These are phyloP conservation scores for Vanilla planifolia DNA, from an alignment of 106 monocot species.

Conservation along the genomic window DNA sequence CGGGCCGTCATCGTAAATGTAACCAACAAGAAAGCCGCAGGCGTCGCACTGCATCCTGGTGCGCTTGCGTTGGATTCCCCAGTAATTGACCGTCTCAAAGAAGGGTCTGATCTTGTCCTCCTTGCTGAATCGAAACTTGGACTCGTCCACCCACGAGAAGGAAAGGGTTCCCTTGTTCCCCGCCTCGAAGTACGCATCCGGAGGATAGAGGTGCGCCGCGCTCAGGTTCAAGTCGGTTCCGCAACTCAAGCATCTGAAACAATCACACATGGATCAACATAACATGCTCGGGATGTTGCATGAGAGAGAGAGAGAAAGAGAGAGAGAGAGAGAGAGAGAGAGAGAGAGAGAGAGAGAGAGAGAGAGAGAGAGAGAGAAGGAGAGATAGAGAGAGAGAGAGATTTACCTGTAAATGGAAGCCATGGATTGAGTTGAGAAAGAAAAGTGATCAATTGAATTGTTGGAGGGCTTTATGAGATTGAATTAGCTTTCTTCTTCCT, in stretches of 20 bases:
- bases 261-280: not conserved
- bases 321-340: not conserved
- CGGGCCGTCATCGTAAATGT: constrained; percentile 90
- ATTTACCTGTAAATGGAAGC: constrained; percentile 9
- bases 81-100: constrained; percentile 93
- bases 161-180: constrained; percentile 89
- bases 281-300: too few relatives aligned
- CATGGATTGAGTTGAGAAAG: not conserved
- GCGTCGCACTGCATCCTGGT: constrained; percentile 62
- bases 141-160: constrained; percentile 88
- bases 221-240: constrained; percentile 72
- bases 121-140: constrained; percentile 54
- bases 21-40: constrained; percentile 63
- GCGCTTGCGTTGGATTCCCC: constrained; percentile 85
- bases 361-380: not conserved
- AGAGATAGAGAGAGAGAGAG: not conserved
- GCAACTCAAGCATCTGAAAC: constrained; percentile 44
- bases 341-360: not conserved
- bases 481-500: too few relatives aligned
- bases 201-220: constrained; percentile 53
- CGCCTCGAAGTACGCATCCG: constrained; percentile 81
- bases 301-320: not conserved
- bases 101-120: constrained; percentile 82
- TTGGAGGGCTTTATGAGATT: too few relatives aligned
- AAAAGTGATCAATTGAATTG: not conserved